These are phyloP conservation scores for Gastrolobium villosum DNA, from an alignment of 306 rosid genomes.

Conservation along the genomic window DNA sequence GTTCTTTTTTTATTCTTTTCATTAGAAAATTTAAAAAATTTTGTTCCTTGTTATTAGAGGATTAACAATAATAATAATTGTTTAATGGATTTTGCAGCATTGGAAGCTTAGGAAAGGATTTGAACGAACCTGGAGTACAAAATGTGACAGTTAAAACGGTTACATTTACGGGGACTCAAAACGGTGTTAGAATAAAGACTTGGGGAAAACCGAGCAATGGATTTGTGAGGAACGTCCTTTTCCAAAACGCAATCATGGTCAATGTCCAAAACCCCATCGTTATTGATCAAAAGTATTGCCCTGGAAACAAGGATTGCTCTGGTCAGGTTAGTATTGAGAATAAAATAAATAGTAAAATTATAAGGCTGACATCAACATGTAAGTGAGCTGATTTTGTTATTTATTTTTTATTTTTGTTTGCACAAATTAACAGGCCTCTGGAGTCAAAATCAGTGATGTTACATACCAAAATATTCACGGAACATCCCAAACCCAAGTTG, in stretches of 20 bases:
- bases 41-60: too few relatives aligned
- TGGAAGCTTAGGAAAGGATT: constrained; percentile 56
- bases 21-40: background rate
- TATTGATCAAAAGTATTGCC: constrained; percentile 60
- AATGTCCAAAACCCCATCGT: constrained; percentile 28
- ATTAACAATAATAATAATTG: too few relatives aligned
- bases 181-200: constrained; percentile 59
- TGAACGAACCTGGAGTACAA: constrained; percentile 56
- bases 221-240: constrained; percentile 49
- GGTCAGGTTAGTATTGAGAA: constrained; percentile 37
- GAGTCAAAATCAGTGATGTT: constrained; percentile 64
- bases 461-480: constrained; percentile 61
- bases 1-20: background rate
- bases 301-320: constrained; percentile 43
- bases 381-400: too few relatives aligned
- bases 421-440: constrained; percentile 60
- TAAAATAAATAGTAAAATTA: too few relatives aligned
- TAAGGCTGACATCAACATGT: too few relatives aligned
- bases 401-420: too few relatives aligned
- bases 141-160: constrained; percentile 59
- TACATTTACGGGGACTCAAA: constrained; percentile 49
- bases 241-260: constrained; percentile 50
- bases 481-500: constrained; percentile 64
- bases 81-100: constrained; percentile 49
- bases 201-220: constrained; percentile 62